Percentiles rank a stretch among this genome's conserved stretches.
These are phyloP conservation scores for Hyphodiscus hymeniophilus DNA, from an alignment of 495 filamentous ascomycete genomes.

Conservation along the genomic window DNA sequence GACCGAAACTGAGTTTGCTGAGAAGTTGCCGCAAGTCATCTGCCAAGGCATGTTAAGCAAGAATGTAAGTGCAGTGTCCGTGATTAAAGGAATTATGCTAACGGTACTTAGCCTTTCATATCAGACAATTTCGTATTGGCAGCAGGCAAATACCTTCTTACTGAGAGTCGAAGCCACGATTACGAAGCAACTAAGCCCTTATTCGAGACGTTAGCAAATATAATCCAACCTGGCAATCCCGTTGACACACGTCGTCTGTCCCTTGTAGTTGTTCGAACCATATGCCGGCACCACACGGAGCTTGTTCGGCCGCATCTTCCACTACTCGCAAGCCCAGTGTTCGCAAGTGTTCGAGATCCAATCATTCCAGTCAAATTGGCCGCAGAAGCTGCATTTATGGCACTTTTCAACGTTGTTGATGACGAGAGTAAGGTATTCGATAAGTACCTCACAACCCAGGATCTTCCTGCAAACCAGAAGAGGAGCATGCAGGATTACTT, in stretches of 20 bases:
- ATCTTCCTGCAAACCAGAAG: slow-evolving; percentile 61
- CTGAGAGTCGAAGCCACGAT: slow-evolving; percentile 43
- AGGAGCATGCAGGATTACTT: slow-evolving; percentile 96
- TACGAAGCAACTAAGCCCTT: slow-evolving; percentile 70
- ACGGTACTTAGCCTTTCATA: slow-evolving; percentile 54
- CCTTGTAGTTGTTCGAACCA: slow-evolving; percentile 81
- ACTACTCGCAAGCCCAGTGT: slow-evolving; percentile 72
- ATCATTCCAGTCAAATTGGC: slow-evolving; percentile 96
- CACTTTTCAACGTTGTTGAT: slow-evolving; percentile 89
- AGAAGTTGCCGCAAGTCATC: slow-evolving; percentile 66
- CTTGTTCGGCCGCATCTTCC: slow-evolving; percentile 70
- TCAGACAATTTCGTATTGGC: slow-evolving; percentile 87
- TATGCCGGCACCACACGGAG: slow-evolving; percentile 67
- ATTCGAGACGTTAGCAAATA: slow-evolving; percentile 63
- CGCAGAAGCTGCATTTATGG: slow-evolving; percentile 87
- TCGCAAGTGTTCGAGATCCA: slow-evolving; percentile 81
- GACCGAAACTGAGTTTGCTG: slow-evolving; percentile 50
- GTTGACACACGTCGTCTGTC: slow-evolving; percentile 78
- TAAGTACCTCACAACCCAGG: slow-evolving; percentile 67
- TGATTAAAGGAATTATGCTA: slow-evolving; percentile 4
- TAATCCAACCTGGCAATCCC: slow-evolving; percentile 68
- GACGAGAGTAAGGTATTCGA: slow-evolving; percentile 83
- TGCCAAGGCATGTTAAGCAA: slow-evolving; percentile 71
- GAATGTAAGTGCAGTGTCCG: slow-evolving; percentile 43
- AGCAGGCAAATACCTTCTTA: slow-evolving; percentile 88